These are phyloP conservation scores for Colletotrichum liaoningense DNA, from an alignment of 2,329 filamentous ascomycete genomes.

Conservation along the genomic window DNA sequence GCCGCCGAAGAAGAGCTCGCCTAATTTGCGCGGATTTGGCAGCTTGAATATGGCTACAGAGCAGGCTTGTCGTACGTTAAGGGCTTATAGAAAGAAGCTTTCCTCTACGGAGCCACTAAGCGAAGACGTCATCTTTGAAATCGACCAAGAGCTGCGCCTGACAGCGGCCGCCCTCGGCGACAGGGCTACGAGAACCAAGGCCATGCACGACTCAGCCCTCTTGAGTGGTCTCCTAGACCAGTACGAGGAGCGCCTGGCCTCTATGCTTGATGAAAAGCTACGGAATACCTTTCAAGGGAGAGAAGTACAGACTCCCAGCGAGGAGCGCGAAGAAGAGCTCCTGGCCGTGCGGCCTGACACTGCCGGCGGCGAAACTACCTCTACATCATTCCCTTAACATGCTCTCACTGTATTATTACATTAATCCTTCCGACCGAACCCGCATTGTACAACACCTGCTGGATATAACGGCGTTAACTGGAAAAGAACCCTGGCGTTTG, in stretches of 20 bases:
- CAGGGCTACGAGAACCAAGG: conserved; percentile 63
- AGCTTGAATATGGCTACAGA: conserved; percentile 73
- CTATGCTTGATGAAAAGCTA: conserved; percentile 79
- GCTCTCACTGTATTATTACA: conserved; percentile 35
- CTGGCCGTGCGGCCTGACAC: conserved; percentile 12
- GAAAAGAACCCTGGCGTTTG: conserved; percentile 17
- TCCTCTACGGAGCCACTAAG: conserved; percentile 66
- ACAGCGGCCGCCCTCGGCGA: conserved; percentile 72
- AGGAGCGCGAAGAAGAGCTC: conserved; percentile 49
- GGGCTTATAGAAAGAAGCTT: conserved; percentile 73
- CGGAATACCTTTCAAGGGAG: conserved; percentile 55
- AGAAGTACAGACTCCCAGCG: conserved; percentile 44
- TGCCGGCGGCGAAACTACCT: conserved; percentile 11
- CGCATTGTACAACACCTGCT: conserved; percentile 27
- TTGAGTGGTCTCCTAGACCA: conserved; percentile 74
- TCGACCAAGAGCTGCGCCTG: conserved; percentile 73
- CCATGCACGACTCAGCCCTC: conserved; percentile 68
- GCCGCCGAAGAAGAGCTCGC: conserved; percentile 60
- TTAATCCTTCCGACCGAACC: background rate
- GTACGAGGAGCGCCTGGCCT: conserved; percentile 79
- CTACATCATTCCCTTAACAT: conserved; percentile 38
- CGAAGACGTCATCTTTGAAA: conserved; percentile 68
- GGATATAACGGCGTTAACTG: conserved; percentile 22
- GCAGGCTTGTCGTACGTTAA: conserved; percentile 71
- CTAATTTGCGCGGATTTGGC: conserved; percentile 63